Evolutionary conservation across 1,139 yeast species (phyloP), one percentile per base, ranked within the genome.

Genomic region (Protomyces macrosporus): DNA sequence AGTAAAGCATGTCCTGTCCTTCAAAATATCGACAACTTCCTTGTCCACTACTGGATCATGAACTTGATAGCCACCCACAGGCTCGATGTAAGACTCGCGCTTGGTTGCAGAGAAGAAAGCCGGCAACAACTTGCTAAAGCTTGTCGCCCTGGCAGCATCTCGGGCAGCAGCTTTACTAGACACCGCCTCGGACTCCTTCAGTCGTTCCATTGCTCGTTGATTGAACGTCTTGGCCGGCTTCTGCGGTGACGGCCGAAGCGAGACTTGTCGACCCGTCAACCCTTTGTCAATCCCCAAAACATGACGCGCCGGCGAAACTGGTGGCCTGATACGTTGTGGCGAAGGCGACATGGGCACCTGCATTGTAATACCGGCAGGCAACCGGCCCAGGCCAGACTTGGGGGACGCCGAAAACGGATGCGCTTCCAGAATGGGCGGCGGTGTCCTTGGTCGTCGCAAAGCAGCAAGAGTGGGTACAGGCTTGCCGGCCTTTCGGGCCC

Each of bases 1-100:
- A 53, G 85, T 76, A 54, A 87, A 73, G 0, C 85, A 72, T 68
- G 84, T 84, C 23, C 23, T 2, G 23, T 23, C 23, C 23, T 23
- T 23, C 23, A 23, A 23, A 23, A 23, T 23, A 64, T 83, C 80
- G 7, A 80, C 79, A 6, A 73, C 69, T 0, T 78, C 73, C 3
- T 69, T 84, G 86, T 62, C 90, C n/a, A 53, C 23, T 3, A 36
- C 32, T 6, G 53, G 56, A 10, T 51, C 36, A 34, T 53, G 60
- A 6, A 56, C 30, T 6, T 9, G 30, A n/a, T 23, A 30, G 9
- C 16, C 34, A n/a, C 36, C 30, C 12, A 35, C 50, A 39, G 58
- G 53, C 53, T 34, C 37, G 3, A 10, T 12, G 30, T 50, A 34
- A 10, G 30, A 10, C 7, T 34, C 37, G 10, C n/a, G 10, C 32